These are phyloP conservation scores for Elongisporangium undulatum DNA, from an alignment of 352 stramenopile species.

Conservation along the genomic window DNA sequence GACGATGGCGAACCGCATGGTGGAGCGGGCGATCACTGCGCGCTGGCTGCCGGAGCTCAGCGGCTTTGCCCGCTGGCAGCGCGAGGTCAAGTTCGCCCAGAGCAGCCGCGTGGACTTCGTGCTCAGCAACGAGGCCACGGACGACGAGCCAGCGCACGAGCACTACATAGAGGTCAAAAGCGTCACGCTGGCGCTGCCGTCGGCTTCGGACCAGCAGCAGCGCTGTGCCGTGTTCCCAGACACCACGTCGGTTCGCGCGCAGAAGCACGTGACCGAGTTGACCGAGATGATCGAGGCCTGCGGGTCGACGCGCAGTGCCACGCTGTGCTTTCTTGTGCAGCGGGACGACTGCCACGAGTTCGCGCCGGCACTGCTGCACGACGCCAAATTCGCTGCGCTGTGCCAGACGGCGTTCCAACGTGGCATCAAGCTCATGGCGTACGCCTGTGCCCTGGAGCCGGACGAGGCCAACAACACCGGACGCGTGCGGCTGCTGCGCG, in stretches of 20 bases:
- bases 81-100: constrained; percentile 76
- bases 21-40: constrained; percentile 54
- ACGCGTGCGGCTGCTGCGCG: constrained; percentile 31
- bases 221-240: constrained; percentile 74
- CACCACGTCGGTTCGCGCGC: constrained; percentile 64
- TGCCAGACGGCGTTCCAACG: constrained; percentile 35
- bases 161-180: constrained; percentile 87
- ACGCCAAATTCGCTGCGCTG: constrained; percentile 61
- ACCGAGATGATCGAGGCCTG: constrained; percentile 47
- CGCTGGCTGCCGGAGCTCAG: constrained; percentile 67
- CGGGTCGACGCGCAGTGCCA: constrained; percentile 24
- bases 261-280: constrained; percentile 76
- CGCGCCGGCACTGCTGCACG: constrained; percentile 54
- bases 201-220: constrained; percentile 1
- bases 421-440: constrained; percentile 65
- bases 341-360: constrained; percentile 73
- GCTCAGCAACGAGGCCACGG: constrained; percentile 28
- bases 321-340: constrained; percentile 78
- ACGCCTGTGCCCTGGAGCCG: constrained; percentile 46
- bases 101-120: constrained; percentile 85
- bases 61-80: constrained; percentile 42
- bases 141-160: constrained; percentile 29
- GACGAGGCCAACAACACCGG: constrained; percentile 28
- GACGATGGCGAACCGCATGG: constrained; percentile 72
- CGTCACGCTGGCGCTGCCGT: constrained; percentile 50